Percentiles rank a stretch among this genome's conserved stretches.
These are phyloP conservation scores for Paramarasmius palmivorus DNA, from an alignment of 1,284 basidiomycete genomes.

Conservation along the genomic window DNA sequence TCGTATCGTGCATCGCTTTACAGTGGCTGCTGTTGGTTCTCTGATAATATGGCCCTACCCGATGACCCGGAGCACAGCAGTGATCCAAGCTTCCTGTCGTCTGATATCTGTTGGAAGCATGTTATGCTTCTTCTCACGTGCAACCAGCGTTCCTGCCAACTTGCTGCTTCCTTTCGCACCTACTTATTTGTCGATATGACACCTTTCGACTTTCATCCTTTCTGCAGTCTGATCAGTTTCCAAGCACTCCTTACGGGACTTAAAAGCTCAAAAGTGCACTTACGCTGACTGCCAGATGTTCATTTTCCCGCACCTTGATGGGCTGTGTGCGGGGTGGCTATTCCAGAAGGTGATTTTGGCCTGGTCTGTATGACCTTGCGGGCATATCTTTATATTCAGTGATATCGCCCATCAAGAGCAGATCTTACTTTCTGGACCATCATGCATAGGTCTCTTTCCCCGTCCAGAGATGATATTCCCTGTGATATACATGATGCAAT, in stretches of 20 bases:
- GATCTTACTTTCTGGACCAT: neutral
- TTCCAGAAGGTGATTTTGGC: neutral
- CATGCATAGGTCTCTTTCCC: neutral
- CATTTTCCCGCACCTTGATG: too few relatives aligned
- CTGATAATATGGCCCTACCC: too few relatives aligned
- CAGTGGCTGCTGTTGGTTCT: too few relatives aligned
- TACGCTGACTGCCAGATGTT: too few relatives aligned
- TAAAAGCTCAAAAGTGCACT: too few relatives aligned
- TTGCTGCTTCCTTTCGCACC: neutral
- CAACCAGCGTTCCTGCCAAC: neutral
- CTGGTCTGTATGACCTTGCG: too few relatives aligned
- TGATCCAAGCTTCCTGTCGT: constrained; percentile 2
- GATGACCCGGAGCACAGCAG: constrained; percentile 17
- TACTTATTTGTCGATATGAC: neutral
- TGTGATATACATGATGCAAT: constrained; percentile 2
- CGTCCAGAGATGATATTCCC: neutral
- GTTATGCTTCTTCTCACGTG: too few relatives aligned
- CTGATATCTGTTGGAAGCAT: neutral
- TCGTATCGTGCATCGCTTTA: too few relatives aligned
- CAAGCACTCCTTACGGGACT: too few relatives aligned
- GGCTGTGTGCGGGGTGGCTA: neutral
- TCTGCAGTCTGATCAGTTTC: too few relatives aligned
- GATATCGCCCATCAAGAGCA: neutral
- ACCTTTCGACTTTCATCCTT: too few relatives aligned
- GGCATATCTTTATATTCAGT: too few relatives aligned